A percentile compares a stretch with the other conserved stretches of the same genome.
These are phyloP conservation scores for Hypoxylon subgilvum DNA, from an alignment of 495 filamentous ascomycete species.

Conservation along the genomic window DNA sequence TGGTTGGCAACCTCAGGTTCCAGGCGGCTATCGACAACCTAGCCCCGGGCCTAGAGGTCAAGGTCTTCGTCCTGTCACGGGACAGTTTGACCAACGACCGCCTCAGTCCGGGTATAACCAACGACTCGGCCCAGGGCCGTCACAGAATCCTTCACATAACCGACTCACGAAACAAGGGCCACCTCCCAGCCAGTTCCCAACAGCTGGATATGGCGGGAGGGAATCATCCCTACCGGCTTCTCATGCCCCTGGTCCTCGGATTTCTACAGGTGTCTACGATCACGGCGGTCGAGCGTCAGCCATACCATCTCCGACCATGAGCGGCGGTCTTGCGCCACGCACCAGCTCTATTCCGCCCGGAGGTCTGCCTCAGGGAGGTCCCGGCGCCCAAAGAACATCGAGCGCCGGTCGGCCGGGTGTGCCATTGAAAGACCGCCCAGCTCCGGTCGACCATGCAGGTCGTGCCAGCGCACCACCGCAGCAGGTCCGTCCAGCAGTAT, in stretches of 20 bases:
- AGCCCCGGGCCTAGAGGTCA: conserved; percentile 42
- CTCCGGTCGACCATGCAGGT: conserved; percentile 28
- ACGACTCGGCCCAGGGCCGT: conserved; percentile 26
- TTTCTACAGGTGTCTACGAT: conserved; percentile 29
- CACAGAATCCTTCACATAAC: conserved; percentile 32
- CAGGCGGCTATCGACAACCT: conserved; percentile 50
- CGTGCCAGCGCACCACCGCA: conserved; percentile 45
- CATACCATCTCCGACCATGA: conserved; percentile 33
- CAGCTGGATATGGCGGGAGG: conserved; percentile 33
- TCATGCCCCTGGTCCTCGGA: conserved; percentile 35
- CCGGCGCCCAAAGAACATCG: conserved; percentile 17
- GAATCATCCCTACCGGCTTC: conserved; percentile 33
- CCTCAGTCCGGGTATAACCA: conserved; percentile 26
- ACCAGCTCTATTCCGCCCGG: conserved; percentile 42
- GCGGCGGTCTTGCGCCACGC: conserved; percentile 35
- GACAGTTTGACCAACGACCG: conserved; percentile 36
- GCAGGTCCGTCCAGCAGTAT: conserved; percentile 39
- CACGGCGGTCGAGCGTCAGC: conserved; percentile 10
- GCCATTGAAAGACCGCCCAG: conserved; percentile 34
- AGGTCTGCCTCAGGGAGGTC: conserved; percentile 36
- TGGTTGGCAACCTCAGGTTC: conserved; percentile 54
- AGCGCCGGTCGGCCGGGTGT: conserved; percentile 22
- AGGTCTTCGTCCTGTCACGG: conserved; percentile 32
- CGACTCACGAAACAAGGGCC: conserved; percentile 48
- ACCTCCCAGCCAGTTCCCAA: conserved; percentile 37